A percentile compares a stretch with the other conserved stretches of the same genome.
Conservation (phyloP, 805 yeast genomes). For the Cyberlindnera americana region DNA sequence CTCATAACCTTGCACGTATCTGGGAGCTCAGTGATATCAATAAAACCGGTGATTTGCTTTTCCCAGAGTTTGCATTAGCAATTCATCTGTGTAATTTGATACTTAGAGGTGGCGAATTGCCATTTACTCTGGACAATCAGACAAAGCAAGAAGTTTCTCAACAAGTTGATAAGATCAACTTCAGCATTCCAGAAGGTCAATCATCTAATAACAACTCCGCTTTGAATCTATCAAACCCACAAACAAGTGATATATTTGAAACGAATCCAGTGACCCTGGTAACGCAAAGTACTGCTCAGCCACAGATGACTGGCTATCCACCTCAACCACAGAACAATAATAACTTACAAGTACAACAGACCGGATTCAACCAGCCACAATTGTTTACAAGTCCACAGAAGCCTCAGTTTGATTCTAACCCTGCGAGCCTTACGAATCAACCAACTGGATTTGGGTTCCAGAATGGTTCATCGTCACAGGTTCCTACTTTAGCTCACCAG, state of each 20-base stretch:
- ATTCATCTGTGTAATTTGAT: constrained; percentile 80
- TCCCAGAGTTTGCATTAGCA: constrained; percentile 93
- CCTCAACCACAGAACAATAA: neutral
- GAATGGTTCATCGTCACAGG: no score
- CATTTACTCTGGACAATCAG: constrained; percentile 64
- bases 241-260: constrained; percentile 19
- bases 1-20: constrained; percentile 74
- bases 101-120: constrained; percentile 73
- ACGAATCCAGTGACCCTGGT: constrained; percentile 36
- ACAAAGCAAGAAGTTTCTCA: constrained; percentile 79
- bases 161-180: constrained; percentile 82
- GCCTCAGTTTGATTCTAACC: constrained; percentile 4
- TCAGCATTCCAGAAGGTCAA: constrained; percentile 60
- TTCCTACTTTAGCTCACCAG: constrained; percentile 15
- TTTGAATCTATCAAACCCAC: neutral
- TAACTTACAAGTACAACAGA: constrained; percentile 9
- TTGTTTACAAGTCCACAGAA: constrained; percentile 18
- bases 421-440: constrained; percentile 16
- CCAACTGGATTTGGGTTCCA: constrained; percentile 28
- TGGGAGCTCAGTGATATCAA: constrained; percentile 91
- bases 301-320: neutral
- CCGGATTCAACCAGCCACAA: constrained; percentile 14
- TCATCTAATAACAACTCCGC: constrained; percentile 4
- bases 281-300: no score
- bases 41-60: constrained; percentile 76